Conservation (phyloP, 495 filamentous ascomycete species). For the Eremomyces bilateralis region DNA sequence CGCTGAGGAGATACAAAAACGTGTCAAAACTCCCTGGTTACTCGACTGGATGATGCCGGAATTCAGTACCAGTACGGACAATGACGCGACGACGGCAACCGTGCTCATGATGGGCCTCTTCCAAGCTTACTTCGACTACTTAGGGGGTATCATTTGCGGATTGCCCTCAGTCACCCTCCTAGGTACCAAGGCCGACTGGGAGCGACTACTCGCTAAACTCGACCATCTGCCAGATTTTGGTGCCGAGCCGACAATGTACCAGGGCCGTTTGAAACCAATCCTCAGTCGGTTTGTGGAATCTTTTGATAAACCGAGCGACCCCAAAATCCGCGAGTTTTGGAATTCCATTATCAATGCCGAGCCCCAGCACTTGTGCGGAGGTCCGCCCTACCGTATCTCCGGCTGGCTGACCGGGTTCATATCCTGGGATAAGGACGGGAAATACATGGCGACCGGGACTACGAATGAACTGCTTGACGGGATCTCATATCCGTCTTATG, state of each 20-base stretch:
- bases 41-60: constrained; percentile 24
- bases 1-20: constrained; percentile 2
- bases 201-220: constrained; percentile 17
- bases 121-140: constrained; percentile 26
- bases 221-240: constrained; percentile 17
- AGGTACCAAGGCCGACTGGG: constrained; percentile 21
- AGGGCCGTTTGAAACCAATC: constrained; percentile 13
- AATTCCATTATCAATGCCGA: constrained; percentile 8
- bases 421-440: constrained; percentile 22
- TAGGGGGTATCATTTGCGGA: constrained; percentile 19
- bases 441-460: neutral
- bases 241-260: constrained; percentile 13
- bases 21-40: constrained; percentile 2
- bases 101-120: constrained; percentile 26
- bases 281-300: constrained; percentile 17
- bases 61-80: constrained; percentile 24
- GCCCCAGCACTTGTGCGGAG: constrained; percentile 18
- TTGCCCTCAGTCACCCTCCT: constrained; percentile 23
- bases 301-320: constrained; percentile 17
- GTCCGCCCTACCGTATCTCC: constrained; percentile 14
- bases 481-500: neutral
- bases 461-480: neutral
- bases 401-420: constrained; percentile 25
- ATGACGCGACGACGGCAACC: constrained; percentile 21
- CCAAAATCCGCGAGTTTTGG: constrained; percentile 13